Percentiles rank a stretch among this genome's conserved stretches.
Evolutionary conservation across 345 rosid species (phyloP).

Genomic region (Carallia brachiata): DNA sequence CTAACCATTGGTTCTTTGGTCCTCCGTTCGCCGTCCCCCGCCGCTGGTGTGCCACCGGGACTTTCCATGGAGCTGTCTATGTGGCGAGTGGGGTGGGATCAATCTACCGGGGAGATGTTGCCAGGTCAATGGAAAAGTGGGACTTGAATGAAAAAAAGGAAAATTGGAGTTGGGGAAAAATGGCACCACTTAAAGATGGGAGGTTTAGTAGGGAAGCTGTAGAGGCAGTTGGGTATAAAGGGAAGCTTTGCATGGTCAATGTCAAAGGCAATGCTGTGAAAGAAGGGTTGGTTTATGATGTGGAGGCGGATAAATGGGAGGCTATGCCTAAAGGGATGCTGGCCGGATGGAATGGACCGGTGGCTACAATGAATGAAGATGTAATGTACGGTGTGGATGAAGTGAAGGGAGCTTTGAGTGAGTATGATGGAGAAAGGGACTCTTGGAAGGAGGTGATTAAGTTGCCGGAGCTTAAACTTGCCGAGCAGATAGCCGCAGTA

Average conservation of each 20-base stretch:
- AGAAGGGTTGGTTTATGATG: constrained; percentile 47
- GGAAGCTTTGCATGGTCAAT: constrained; percentile 52
- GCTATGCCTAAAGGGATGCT: constrained; percentile 49
- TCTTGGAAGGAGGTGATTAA: constrained; percentile 40
- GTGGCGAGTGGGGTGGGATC: constrained; percentile 47
- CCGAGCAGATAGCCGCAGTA: constrained; percentile 38
- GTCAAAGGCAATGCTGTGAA: constrained; percentile 48
- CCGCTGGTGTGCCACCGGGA: constrained; percentile 53
- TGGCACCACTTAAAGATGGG: constrained; percentile 37
- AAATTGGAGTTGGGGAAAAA: constrained; percentile 37
- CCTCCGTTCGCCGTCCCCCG: constrained; percentile 37
- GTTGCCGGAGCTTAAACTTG: constrained; percentile 40
- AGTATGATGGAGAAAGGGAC: constrained; percentile 31
- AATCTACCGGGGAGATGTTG: constrained; percentile 31
- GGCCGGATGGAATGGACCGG: constrained; percentile 57
- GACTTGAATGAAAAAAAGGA: constrained; percentile 16
- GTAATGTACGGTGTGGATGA: constrained; percentile 52
- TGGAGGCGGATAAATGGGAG: constrained; percentile 34
- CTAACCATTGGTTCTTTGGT: constrained; percentile 35
- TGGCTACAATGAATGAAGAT: constrained; percentile 43
- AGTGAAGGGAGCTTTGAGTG: constrained; percentile 30
- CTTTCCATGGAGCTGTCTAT: constrained; percentile 34
- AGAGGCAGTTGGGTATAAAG: constrained; percentile 46
- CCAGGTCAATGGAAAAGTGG: constrained; percentile 47
- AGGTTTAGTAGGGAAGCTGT: constrained; percentile 57